Conservation (phyloP, 1,284 basidiomycete genomes). For the Cystobasidium slooffiae region DNA sequence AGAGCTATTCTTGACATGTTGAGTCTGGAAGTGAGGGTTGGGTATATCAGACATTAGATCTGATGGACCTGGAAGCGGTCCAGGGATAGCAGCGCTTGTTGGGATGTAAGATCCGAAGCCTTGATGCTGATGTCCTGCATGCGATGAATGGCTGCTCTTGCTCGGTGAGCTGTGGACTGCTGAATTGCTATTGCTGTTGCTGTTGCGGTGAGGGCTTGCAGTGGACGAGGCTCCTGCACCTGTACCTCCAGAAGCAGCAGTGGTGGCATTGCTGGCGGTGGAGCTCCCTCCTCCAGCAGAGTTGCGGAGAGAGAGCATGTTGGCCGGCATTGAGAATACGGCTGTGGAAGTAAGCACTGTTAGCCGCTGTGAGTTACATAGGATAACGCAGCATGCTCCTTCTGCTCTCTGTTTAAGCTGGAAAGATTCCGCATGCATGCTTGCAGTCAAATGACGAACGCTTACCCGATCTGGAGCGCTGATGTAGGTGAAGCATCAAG, state of each 20-base stretch:
- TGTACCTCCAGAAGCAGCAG: not conserved
- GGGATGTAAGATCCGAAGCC: constrained; percentile 13
- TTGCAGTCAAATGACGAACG: not conserved
- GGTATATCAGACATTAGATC: constrained; percentile 15
- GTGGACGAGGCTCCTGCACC: constrained; percentile 1
- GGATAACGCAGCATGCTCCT: not conserved
- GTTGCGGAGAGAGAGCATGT: constrained; percentile 38
- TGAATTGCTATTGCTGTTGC: constrained; percentile 25
- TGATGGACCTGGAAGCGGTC: constrained; percentile 25
- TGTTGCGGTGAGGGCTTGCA: not conserved
- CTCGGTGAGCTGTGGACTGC: constrained; percentile 6
- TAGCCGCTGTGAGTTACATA: not conserved
- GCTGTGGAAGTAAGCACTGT: constrained; percentile 8
- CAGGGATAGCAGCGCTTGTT: constrained; percentile 23
- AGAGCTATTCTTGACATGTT: constrained; percentile 10
- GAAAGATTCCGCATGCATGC: not conserved
- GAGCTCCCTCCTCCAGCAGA: not conserved
- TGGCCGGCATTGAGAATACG: constrained; percentile 36
- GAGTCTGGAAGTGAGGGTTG: not conserved
- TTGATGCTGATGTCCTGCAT: constrained; percentile 7
- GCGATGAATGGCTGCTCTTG: constrained; percentile 7
- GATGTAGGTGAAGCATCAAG: not conserved
- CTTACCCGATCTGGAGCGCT: constrained; percentile 42
- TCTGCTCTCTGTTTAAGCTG: not conserved
- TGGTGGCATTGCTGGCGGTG: constrained; percentile 2